Conservation (phyloP, 768 basidiomycete genomes). For the Calocybe indica region DNA sequence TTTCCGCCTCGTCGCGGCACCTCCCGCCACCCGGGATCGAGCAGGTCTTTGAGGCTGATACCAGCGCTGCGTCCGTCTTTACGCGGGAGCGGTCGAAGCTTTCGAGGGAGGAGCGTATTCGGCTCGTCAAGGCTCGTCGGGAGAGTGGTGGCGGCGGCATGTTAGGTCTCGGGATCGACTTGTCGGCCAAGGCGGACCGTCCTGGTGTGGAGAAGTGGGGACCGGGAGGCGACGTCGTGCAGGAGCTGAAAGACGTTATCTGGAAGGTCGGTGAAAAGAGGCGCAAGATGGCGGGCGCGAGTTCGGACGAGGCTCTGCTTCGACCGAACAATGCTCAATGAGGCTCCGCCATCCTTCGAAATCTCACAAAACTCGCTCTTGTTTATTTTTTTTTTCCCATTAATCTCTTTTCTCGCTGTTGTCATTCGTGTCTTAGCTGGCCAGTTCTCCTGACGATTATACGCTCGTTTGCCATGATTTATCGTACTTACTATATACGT, state of each 20-base stretch:
- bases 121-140: conserved; percentile 46
- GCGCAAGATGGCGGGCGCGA: conserved; percentile 37
- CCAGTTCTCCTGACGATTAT: background rate
- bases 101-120: conserved; percentile 72
- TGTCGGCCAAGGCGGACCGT: conserved; percentile 8
- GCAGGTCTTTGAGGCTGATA: conserved; percentile 78
- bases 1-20: conserved; percentile 43
- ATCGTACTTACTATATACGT: conserved; percentile 1
- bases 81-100: conserved; percentile 59
- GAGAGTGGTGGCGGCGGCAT: conserved; percentile 29
- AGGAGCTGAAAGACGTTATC: conserved; percentile 82
- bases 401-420: background rate
- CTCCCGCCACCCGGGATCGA: conserved; percentile 66
- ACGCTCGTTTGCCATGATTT: conserved; percentile 1
- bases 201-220: conserved; percentile 50
- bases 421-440: background rate
- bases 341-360: background rate
- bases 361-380: background rate
- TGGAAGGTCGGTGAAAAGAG: conserved; percentile 77
- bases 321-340: background rate
- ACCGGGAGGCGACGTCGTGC: conserved; percentile 73
- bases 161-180: conserved; percentile 15
- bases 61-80: conserved; percentile 33
- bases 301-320: background rate
- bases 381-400: background rate